These are phyloP conservation scores for Dianthus caryophyllus DNA, from an alignment of 148 eudicot genomes.

Conservation along the genomic window DNA sequence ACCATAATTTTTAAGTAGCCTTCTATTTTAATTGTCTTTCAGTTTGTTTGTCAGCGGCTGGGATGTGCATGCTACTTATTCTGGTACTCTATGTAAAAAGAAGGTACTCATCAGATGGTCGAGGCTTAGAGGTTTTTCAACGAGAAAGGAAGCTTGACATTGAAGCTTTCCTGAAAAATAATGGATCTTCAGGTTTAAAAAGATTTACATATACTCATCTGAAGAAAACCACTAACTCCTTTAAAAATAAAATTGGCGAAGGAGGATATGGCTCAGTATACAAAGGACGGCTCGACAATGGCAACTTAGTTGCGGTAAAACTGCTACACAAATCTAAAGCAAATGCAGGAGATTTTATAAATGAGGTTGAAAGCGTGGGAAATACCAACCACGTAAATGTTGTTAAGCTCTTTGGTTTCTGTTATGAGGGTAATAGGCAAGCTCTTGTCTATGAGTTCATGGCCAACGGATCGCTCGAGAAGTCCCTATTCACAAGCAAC, in stretches of 20 bases:
- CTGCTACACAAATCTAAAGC: constrained; percentile 30
- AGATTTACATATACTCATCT: constrained; percentile 55
- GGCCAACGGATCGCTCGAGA: constrained; percentile 53
- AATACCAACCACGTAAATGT: constrained; percentile 68
- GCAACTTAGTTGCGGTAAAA: constrained; percentile 70
- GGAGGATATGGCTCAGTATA: constrained; percentile 83
- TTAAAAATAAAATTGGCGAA: constrained; percentile 62
- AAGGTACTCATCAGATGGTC: background rate
- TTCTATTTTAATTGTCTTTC: background rate
- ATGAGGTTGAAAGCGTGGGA: constrained; percentile 56
- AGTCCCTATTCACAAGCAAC: constrained; percentile 14
- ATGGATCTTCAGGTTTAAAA: constrained; percentile 31
- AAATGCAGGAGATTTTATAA: constrained; percentile 35
- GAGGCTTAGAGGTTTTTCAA: background rate
- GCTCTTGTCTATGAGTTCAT: constrained; percentile 74
- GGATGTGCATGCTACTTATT: background rate
- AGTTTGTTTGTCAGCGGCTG: constrained; percentile 20
- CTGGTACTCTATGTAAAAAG: constrained; percentile 8
- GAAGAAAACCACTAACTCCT: constrained; percentile 63
- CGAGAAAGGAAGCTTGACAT: constrained; percentile 9
- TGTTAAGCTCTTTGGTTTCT: constrained; percentile 57
- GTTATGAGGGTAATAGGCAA: constrained; percentile 46
- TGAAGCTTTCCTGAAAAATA: constrained; percentile 22
- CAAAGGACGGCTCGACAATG: constrained; percentile 58
- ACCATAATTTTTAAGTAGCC: background rate